Evolutionary conservation across 2,329 filamentous ascomycete species (phyloP).

Genomic region (Cladosporium velox): DNA sequence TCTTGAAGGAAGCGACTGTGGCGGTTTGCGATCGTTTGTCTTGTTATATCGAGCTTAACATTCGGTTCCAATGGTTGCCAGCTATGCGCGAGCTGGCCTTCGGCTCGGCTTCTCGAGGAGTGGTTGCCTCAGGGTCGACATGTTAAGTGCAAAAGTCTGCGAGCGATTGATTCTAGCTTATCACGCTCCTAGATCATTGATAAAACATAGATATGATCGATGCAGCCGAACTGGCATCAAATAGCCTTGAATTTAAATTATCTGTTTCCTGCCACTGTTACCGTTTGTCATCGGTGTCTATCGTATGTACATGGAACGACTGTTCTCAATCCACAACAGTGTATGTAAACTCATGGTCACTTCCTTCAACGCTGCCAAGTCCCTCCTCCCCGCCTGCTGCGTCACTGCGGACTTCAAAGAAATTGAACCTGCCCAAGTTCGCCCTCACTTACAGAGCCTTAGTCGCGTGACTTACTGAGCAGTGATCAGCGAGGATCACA

Average conservation of each 20-base stretch:
- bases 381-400: not conserved
- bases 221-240: no score
- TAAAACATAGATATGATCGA: no score
- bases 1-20: not conserved
- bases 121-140: not conserved
- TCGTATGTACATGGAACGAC: not conserved
- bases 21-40: conserved; percentile 13
- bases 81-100: conserved; percentile 14
- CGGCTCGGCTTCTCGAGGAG: not conserved
- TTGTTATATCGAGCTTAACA: not conserved
- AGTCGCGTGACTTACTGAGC: conserved; percentile 19
- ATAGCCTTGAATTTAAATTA: no score
- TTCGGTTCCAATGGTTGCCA: conserved; percentile 3
- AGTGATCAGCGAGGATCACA: conserved; percentile 24
- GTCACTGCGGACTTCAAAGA: conserved; percentile 21
- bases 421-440: conserved; percentile 12
- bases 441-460: conserved; percentile 15
- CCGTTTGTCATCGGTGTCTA: not conserved
- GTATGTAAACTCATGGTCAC: not conserved
- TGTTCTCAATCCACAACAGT: not conserved
- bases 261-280: no score
- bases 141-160: not conserved
- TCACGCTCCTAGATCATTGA: no score
- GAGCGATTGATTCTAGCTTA: not conserved
- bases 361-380: not conserved